These are phyloP conservation scores for Pisolithus tinctorius DNA, from an alignment of 768 basidiomycete genomes.

Conservation along the genomic window DNA sequence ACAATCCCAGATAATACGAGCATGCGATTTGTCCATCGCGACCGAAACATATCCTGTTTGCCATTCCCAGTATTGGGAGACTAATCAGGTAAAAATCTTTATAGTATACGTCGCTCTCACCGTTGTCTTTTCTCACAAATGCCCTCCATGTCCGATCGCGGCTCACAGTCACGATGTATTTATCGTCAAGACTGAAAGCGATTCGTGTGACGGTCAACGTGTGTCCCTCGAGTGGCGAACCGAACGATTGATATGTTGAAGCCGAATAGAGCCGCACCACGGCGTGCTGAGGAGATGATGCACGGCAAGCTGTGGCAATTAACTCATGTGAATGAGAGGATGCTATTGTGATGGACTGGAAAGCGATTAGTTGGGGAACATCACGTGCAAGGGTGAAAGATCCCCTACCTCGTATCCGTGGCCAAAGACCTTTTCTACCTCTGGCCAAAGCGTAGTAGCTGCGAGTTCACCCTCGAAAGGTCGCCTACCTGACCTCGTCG, in stretches of 20 bases:
- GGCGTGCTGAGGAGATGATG: constrained; percentile 84
- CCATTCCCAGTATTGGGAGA: background rate
- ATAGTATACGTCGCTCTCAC: constrained; percentile 19
- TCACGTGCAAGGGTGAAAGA: background rate
- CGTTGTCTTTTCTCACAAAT: constrained; percentile 47
- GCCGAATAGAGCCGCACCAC: constrained; percentile 80
- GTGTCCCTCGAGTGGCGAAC: constrained; percentile 76
- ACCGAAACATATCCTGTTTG: constrained; percentile 52
- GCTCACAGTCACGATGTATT: constrained; percentile 74
- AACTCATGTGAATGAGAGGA: constrained; percentile 62
- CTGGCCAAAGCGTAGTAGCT: constrained; percentile 89
- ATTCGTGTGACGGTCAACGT: constrained; percentile 85
- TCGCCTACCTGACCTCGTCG: constrained; percentile 24
- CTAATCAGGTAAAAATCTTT: background rate
- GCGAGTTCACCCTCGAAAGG: constrained; percentile 92
- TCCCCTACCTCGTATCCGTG: constrained; percentile 89
- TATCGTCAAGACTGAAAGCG: constrained; percentile 83
- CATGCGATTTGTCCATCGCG: constrained; percentile 76
- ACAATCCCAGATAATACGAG: constrained; percentile 94
- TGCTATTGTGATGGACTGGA: constrained; percentile 72
- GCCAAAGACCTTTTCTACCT: constrained; percentile 93
- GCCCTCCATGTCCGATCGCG: constrained; percentile 90
- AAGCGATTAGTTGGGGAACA: background rate
- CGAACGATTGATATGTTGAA: constrained; percentile 60
- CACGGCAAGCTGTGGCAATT: constrained; percentile 87